Evolutionary conservation across 2,329 filamentous ascomycete species (phyloP), one percentile per base, ranked within the genome.

Genomic region (Colletotrichum liriopes): DNA sequence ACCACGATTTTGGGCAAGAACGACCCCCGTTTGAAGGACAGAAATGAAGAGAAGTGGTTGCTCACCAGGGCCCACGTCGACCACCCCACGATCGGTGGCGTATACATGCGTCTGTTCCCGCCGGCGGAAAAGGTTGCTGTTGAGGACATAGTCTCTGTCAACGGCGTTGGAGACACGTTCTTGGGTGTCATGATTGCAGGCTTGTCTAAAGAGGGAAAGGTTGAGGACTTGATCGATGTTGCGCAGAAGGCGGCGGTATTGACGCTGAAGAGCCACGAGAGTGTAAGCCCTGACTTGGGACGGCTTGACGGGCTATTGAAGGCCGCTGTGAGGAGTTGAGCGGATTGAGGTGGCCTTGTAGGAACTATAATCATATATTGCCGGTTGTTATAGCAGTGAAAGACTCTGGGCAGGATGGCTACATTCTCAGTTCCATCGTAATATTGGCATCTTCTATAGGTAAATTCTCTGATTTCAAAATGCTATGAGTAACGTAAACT

Each of bases 141-240:
- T 1, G 83, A 88, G 26, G 90, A 96, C 35, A 87, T 97, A 1
- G 91, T 96, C 1, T 98, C 94, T 58, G 96, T 98, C 12, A 98
- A 98, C 80, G 96, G 96, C 0, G 95, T 94, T 2, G 96, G 96
- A 0, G 96, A 99, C 82, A 98, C 96, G 0, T 95, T 98, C 80
- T 86, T 97, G 11, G 96, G 96, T 0, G 93, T 95, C 18, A 77
- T 98, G 67, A 85, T 98, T n/a, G 93, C 94, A 1, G 94, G 93
- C 0, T 80, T 98, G 75, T 91, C 91, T 0, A 89, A 87, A 77
- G 88, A 88, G 0, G 87, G 86, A 3, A 83, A 83, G 72, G 79
- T 89, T 71, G 82, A 91, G 77, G 87, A 92, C 58, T 81, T 96
- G 66, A 86, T 99, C n/a, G 86, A 91, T 69, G 82, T 96, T 45